Percentiles rank a stretch among this genome's conserved stretches.
Evolutionary conservation across 345 rosid genomes (phyloP).

Genomic region (Populus nigra): DNA sequence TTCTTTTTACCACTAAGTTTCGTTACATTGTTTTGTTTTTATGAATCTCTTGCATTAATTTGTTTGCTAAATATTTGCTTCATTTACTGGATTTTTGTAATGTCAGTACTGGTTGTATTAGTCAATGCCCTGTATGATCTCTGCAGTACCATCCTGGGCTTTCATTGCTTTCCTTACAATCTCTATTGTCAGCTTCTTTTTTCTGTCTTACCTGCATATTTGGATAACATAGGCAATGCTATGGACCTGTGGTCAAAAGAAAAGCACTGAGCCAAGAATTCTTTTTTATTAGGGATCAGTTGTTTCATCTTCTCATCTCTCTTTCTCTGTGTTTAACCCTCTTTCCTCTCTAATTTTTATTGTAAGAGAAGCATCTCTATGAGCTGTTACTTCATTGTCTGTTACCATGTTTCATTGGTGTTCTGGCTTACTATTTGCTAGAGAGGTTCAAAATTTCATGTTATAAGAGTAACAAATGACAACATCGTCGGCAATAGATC

Average conservation of each 20-base stretch:
- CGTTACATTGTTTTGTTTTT: background rate
- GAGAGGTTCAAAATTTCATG: background rate
- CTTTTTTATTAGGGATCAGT: background rate
- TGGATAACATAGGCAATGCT: background rate
- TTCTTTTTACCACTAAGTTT: background rate
- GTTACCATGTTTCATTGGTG: background rate
- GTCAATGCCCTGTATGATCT: background rate
- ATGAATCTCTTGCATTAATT: background rate
- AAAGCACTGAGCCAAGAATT: background rate
- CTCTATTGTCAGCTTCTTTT: background rate
- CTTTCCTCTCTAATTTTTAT: background rate
- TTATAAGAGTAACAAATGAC: background rate
- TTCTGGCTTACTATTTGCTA: background rate
- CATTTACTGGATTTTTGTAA: background rate
- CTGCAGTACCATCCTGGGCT: background rate
- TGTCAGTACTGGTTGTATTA: background rate
- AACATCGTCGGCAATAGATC: background rate
- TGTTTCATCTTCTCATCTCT: background rate
- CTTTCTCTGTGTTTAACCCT: background rate
- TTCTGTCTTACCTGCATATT: background rate
- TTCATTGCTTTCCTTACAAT: background rate
- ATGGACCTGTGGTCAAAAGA: background rate
- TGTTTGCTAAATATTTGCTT: background rate
- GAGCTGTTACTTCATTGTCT: background rate
- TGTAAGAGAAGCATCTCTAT: background rate